phyloP scores from a whole-genome alignment of 331 rosid genomes.

The Stylosanthes scabra region DNA sequence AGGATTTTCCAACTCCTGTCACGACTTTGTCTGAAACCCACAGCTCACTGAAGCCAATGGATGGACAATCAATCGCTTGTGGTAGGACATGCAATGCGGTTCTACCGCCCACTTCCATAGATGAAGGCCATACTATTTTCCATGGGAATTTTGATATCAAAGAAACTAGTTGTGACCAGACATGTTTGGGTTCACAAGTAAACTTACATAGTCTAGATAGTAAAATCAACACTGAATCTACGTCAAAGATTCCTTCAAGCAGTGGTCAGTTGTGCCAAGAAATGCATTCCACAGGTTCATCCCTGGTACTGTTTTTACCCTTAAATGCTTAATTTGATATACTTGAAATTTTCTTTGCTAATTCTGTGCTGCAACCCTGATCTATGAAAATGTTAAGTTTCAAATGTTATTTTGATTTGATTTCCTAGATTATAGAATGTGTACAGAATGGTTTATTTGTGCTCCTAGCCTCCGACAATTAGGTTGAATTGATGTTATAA shows the following conservation, averaged over 20 bases:
- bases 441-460: not conserved
- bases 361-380: slow-evolving; percentile 8
- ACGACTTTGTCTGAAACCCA: slow-evolving; percentile 59
- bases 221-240: slow-evolving; percentile 39
- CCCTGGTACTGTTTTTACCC: slow-evolving; percentile 54
- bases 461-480: slow-evolving; percentile 8
- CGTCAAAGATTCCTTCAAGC: slow-evolving; percentile 35
- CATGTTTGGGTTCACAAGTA: slow-evolving; percentile 41
- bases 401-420: slow-evolving; percentile 29
- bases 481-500: slow-evolving; percentile 9
- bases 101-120: slow-evolving; percentile 47
- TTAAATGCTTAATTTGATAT: not conserved
- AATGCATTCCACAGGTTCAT: slow-evolving; percentile 45
- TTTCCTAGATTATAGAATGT: not conserved
- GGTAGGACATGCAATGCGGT: slow-evolving; percentile 41
- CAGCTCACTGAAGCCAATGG: slow-evolving; percentile 50
- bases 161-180: slow-evolving; percentile 50
- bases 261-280: slow-evolving; percentile 40
- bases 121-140: slow-evolving; percentile 34
- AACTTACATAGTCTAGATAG: slow-evolving; percentile 47
- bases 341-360: slow-evolving; percentile 9
- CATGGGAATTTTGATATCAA: slow-evolving; percentile 46
- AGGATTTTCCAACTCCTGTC: slow-evolving; percentile 53
- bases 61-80: slow-evolving; percentile 48
- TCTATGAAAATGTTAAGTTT: not conserved